A percentile compares a stretch with the other conserved stretches of the same genome.
Evolutionary conservation across 176 grass and related monocot genomes (phyloP).

Genomic region (Eremochloa ophiuroides): DNA sequence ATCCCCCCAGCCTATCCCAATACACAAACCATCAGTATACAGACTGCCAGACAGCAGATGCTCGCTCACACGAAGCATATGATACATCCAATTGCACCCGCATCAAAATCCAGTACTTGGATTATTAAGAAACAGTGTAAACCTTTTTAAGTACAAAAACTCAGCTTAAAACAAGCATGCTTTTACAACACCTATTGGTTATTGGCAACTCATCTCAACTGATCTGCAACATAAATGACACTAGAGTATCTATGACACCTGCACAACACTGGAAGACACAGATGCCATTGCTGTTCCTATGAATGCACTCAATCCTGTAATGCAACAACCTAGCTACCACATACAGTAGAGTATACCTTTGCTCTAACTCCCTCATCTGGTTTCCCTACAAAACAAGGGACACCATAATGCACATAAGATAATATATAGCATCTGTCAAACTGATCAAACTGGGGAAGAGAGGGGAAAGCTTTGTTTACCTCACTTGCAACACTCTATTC

Average conservation of each 20-base stretch:
- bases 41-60: neutral
- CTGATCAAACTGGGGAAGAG: neutral
- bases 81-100: neutral
- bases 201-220: conserved; percentile 1
- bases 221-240: conserved; percentile 8
- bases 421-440: neutral
- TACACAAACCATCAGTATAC: neutral
- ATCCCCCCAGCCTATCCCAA: neutral
- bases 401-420: neutral
- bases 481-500: conserved; percentile 28
- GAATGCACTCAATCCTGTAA: conserved; percentile 29
- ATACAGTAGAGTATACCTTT: neutral
- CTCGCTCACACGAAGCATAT: neutral
- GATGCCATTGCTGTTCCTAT: conserved; percentile 22
- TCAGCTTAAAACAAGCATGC: conserved; percentile 11
- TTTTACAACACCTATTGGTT: conserved; percentile 28
- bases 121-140: neutral
- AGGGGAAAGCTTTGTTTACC: neutral
- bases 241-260: conserved; percentile 9
- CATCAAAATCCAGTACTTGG: neutral
- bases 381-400: conserved; percentile 9
- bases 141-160: neutral
- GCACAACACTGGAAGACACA: neutral
- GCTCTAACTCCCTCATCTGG: neutral
- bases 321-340: conserved; percentile 23